Base-by-base conservation (phyloP, 352 stramenopile genomes). In the Phytophthora kernoviae region DNA sequence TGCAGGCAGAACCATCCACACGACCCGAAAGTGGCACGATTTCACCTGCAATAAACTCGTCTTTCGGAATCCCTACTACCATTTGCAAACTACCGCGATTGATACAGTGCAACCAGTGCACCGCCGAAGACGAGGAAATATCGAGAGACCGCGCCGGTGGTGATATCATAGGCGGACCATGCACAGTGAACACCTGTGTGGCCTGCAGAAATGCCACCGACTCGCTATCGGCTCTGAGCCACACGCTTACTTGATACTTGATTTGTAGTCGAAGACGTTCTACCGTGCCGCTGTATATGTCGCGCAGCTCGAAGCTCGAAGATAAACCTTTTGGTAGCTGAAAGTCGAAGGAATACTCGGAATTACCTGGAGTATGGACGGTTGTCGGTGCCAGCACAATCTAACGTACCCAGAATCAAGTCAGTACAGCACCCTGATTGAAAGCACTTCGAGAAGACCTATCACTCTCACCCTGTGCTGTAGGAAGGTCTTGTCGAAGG, bases 81-180 rank as follows among this genome's bases (percentile, higher is more conserved):
- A 77, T 32, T 21, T 61, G 54, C 24, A 77, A 41, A 15, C 54
- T 68, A 17, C 68, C 68, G 10, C 63, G 59, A 24, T 70, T 62
- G 32, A 73, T 42, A 45, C 68, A 77, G 24, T 49, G 68, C 24
- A 77, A 10, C 59, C 66, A 77, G n/a, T 71, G 51, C 15, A 77
- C 44, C 36, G 45, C 20, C 44, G 70, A 51, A 18, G 56, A 68
- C 9, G 46, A 27, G 1, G 39, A 65, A n/a, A 74, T 41, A 27
- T 77, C 68, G 10, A 77, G 67, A 34, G 59, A 48, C 11, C 56
- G 53, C 1, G 59, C 64, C 8, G 64, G 64, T 22, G 63, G 58
- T 10, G 45, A 57, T 24, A 68, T 61, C 30, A 42, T 62, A 7
- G 55, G 44, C 0, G 64, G 43, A 14, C 47, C 59, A 33, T 71